Evolutionary conservation across 306 rosid species (phyloP), one percentile per base, ranked within the genome.

Genomic region (Ormosia semicastrata): DNA sequence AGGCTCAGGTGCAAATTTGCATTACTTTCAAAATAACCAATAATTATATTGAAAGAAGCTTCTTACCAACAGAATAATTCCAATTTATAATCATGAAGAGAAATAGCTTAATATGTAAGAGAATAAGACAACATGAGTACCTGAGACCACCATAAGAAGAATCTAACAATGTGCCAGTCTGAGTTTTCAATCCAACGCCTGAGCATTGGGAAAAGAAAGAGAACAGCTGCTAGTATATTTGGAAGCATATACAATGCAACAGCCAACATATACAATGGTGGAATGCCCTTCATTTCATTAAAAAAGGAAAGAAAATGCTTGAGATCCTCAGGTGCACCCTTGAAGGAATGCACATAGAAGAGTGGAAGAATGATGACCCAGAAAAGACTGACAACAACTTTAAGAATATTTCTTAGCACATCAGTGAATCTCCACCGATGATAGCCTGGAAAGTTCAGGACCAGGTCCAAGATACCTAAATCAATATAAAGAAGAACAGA

Each of bases 81-180:
- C 46, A 67, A 72, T 32, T 52, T 36, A 59, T 34, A 75, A 71
- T 66, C 70, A 58, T 47, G 17, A 75, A 70, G 37, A 54, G 46
- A 76, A 80, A 74, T 54, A 34, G 54, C 54, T 44, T 43, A 32
- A 78, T 12, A 46, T 33, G 43, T 29, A 56, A 66, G 7, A 68
- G 54, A 71, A 75, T 62, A 78, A 56, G 52, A 66, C 72, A 80
- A 57, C 75, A 76, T 13, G 73, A 83, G 85, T 86, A 95, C 99
- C 99, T 95, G 99, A 82, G 99, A 95, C 99, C 99, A 95, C 99
- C 99, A 95, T 70, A 93, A 87, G 83, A 95, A 94, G 73, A 95
- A 80, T 84, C 99, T 88, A 62, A 95, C 86, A 71, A 93, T 87
- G 85, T 86, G 98, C 99, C 99, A 95, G 86, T 95, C 98, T 43